A percentile compares a stretch with the other conserved stretches of the same genome.
These are phyloP conservation scores for Chionographis japonica DNA, from an alignment of 106 monocot species.

Conservation along the genomic window DNA sequence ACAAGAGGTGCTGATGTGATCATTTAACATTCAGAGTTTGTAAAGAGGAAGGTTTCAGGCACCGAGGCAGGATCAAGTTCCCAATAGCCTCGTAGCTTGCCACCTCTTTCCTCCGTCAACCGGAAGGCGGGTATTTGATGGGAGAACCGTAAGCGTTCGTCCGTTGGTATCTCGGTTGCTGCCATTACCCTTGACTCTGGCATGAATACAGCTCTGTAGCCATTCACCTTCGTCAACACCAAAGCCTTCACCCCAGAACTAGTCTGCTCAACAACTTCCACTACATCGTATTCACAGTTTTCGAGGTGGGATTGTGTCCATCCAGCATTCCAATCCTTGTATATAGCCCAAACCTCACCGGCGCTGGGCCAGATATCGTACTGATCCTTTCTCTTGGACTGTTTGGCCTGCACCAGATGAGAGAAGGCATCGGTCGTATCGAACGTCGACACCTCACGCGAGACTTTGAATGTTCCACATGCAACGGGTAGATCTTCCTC, in stretches of 20 bases:
- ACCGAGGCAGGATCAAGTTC: conserved; percentile 82
- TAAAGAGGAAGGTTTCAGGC: conserved; percentile 23
- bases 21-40: too few relatives aligned
- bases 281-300: conserved; percentile 46
- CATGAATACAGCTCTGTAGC: conserved; percentile 44
- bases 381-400: conserved; percentile 3
- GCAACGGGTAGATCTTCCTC: conserved; percentile 19
- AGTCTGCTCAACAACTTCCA: conserved; percentile 35
- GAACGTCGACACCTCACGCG: neutral
- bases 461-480: conserved; percentile 42
- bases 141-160: conserved; percentile 50
- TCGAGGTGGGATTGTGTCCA: conserved; percentile 30
- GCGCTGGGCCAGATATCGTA: conserved; percentile 29
- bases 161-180: conserved; percentile 19
- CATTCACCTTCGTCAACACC: conserved; percentile 34
- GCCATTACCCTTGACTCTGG: neutral
- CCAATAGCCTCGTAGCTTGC: conserved; percentile 40
- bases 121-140: conserved; percentile 61
- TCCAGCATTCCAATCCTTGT: conserved; percentile 32
- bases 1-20: too few relatives aligned
- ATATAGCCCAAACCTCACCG: conserved; percentile 60
- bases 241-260: conserved; percentile 2
- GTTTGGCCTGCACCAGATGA: conserved; percentile 31
- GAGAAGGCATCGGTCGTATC: conserved; percentile 34
- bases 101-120: conserved; percentile 48